phyloP scores from a whole-genome alignment of 2,329 filamentous ascomycete species.

The Cercospora sp. region DNA sequence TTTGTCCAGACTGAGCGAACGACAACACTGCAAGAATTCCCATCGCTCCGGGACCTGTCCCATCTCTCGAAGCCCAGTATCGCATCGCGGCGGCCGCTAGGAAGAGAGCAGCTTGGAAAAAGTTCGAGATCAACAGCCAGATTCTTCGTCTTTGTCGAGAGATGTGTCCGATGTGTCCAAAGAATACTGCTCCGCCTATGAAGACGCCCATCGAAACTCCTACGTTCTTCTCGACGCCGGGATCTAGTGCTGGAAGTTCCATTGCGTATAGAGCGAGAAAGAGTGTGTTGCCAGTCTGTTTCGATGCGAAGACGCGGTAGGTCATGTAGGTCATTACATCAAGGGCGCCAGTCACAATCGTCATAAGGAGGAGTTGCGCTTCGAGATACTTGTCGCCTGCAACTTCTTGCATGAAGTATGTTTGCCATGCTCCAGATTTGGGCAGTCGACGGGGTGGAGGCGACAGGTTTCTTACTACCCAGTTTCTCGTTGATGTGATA shows the following conservation, averaged over 20 bases:
- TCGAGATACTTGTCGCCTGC: constrained; percentile 30
- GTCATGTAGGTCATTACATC: constrained; percentile 36
- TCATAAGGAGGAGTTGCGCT: constrained; percentile 34
- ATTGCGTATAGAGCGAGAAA: constrained; percentile 30
- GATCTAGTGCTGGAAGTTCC: constrained; percentile 17
- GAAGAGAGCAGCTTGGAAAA: constrained; percentile 29
- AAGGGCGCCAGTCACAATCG: constrained; percentile 32
- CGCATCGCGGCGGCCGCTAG: constrained; percentile 30
- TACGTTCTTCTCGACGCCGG: constrained; percentile 28
- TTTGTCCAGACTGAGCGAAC: constrained; percentile 31
- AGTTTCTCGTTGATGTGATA: background rate
- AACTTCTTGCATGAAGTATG: constrained; percentile 33
- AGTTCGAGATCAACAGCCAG: constrained; percentile 31
- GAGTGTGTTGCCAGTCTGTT: constrained; percentile 41
- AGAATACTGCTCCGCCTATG: constrained; percentile 30
- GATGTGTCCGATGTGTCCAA: constrained; percentile 32
- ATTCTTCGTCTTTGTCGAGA: constrained; percentile 29
- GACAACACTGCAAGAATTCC: constrained; percentile 27
- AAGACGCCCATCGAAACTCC: constrained; percentile 30
- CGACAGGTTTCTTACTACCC: background rate
- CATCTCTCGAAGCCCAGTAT: constrained; percentile 20
- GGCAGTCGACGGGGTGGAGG: constrained; percentile 14
- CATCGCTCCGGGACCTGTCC: constrained; percentile 23
- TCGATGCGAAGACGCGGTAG: constrained; percentile 34
- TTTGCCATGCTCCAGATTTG: constrained; percentile 23